Evolutionary conservation across 495 filamentous ascomycete species (phyloP).

Genomic region (Penicillium psychrofluorescens): DNA sequence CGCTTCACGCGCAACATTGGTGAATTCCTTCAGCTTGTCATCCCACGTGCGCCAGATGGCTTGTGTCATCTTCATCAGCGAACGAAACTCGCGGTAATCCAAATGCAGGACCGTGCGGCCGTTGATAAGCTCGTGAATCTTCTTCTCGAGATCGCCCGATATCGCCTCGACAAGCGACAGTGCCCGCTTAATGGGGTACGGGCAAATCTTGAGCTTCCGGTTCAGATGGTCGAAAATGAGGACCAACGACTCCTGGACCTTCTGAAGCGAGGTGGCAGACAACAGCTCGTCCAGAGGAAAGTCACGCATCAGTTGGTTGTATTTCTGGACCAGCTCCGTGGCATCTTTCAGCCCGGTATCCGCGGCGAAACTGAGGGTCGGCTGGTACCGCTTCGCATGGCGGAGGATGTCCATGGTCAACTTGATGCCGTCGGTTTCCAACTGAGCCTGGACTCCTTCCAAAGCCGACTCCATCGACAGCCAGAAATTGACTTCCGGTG

Average conservation of each 20-base stretch:
- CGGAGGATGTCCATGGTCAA: slow-evolving; percentile 91
- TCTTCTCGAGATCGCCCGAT: slow-evolving; percentile 80
- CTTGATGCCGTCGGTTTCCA: slow-evolving; percentile 79
- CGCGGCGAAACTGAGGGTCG: slow-evolving; percentile 88
- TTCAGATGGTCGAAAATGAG: slow-evolving; percentile 90
- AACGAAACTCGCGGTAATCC: slow-evolving; percentile 82
- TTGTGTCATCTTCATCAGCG: slow-evolving; percentile 73
- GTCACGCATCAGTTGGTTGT: slow-evolving; percentile 96
- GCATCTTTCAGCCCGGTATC: slow-evolving; percentile 95
- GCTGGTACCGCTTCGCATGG: slow-evolving; percentile 92
- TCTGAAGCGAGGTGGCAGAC: slow-evolving; percentile 81
- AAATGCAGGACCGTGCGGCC: slow-evolving; percentile 85
- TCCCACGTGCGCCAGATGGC: slow-evolving; percentile 90
- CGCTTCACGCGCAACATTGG: slow-evolving; percentile 89
- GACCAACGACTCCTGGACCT: slow-evolving; percentile 81
- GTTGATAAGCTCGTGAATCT: slow-evolving; percentile 76
- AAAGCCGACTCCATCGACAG: slow-evolving; percentile 87
- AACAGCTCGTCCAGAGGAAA: slow-evolving; percentile 93
- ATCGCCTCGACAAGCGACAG: slow-evolving; percentile 97
- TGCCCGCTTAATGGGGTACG: slow-evolving; percentile 87
- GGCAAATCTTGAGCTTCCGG: slow-evolving; percentile 90
- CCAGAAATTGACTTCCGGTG: slow-evolving; percentile 98
- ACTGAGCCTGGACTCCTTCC: slow-evolving; percentile 81
- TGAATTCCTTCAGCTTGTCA: slow-evolving; percentile 93
- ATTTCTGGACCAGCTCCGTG: slow-evolving; percentile 91